Conservation (phyloP, 148 eudicot genomes). For the Fagopyrum tataricum region DNA sequence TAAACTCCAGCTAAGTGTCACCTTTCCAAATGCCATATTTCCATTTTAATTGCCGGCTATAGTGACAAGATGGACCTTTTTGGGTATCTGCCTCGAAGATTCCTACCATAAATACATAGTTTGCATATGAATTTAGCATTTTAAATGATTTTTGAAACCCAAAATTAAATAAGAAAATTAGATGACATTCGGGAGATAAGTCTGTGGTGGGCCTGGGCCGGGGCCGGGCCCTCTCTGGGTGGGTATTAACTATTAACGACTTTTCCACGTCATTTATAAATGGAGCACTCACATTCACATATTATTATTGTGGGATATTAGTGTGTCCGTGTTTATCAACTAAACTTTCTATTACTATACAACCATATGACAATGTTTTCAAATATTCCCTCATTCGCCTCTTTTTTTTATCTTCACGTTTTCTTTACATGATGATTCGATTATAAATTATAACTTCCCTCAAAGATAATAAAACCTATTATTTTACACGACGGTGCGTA, state of each 20-base stretch:
- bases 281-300: not conserved
- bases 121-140: not conserved
- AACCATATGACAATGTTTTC: too few relatives aligned
- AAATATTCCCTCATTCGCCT: too few relatives aligned
- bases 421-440: too few relatives aligned
- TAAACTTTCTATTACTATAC: not conserved
- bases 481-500: too few relatives aligned
- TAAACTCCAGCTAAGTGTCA: not conserved
- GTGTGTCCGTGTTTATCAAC: slow-evolving; percentile 8
- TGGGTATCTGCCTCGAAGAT: slow-evolving; percentile 1
- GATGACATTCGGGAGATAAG: not conserved
- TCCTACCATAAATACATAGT: not conserved
- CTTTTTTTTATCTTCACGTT: too few relatives aligned
- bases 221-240: not conserved
- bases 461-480: too few relatives aligned
- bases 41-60: not conserved
- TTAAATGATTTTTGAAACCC: not conserved
- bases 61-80: slow-evolving; percentile 9
- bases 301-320: slow-evolving; percentile 6
- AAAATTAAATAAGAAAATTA: not conserved
- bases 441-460: too few relatives aligned
- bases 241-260: not conserved
- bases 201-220: slow-evolving; percentile 10
- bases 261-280: slow-evolving; percentile 9
- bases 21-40: not conserved